Evolutionary conservation across 768 basidiomycete species (phyloP).

Genomic region (Obba rivulosa): DNA sequence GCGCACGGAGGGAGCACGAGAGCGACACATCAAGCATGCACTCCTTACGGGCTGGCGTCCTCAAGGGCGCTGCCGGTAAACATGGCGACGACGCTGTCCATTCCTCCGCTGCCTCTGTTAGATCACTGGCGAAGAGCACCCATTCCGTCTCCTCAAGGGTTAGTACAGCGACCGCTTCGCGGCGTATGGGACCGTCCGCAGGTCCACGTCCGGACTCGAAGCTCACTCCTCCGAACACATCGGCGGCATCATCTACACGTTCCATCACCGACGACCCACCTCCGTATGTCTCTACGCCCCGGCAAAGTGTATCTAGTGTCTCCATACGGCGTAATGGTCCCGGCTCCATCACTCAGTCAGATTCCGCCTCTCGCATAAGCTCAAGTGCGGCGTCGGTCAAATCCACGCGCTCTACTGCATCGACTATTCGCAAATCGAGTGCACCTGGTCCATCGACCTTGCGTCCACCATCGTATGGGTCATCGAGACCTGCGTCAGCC

Average conservation of each 20-base stretch:
- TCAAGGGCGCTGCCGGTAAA: constrained; percentile 28
- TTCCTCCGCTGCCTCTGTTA: constrained; percentile 36
- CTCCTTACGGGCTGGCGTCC: constrained; percentile 40
- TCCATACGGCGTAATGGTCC: constrained; percentile 3
- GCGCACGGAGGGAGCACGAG: constrained; percentile 22
- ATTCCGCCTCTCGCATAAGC: background rate
- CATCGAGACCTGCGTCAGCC: constrained; percentile 14
- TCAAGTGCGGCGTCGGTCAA: constrained; percentile 27
- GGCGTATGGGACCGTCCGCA: constrained; percentile 17
- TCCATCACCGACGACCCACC: constrained; percentile 9
- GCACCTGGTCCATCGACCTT: constrained; percentile 19
- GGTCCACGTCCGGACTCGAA: constrained; percentile 59
- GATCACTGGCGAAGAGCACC: constrained; percentile 41
- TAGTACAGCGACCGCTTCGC: constrained; percentile 21
- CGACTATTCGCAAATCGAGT: constrained; percentile 31
- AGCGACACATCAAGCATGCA: constrained; percentile 39
- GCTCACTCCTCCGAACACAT: constrained; percentile 45
- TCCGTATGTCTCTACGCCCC: constrained; percentile 11
- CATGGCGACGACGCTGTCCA: constrained; percentile 17
- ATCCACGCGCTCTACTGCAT: constrained; percentile 31
- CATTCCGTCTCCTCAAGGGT: constrained; percentile 27
- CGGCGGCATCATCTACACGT: constrained; percentile 12
- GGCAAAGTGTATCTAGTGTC: constrained; percentile 7
- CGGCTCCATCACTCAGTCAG: background rate
- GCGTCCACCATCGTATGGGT: constrained; percentile 22